Evolutionary conservation across 2,329 filamentous ascomycete genomes (phyloP), one percentile per base, ranked within the genome.

Genomic region (Aspergillus aculeatus): DNA sequence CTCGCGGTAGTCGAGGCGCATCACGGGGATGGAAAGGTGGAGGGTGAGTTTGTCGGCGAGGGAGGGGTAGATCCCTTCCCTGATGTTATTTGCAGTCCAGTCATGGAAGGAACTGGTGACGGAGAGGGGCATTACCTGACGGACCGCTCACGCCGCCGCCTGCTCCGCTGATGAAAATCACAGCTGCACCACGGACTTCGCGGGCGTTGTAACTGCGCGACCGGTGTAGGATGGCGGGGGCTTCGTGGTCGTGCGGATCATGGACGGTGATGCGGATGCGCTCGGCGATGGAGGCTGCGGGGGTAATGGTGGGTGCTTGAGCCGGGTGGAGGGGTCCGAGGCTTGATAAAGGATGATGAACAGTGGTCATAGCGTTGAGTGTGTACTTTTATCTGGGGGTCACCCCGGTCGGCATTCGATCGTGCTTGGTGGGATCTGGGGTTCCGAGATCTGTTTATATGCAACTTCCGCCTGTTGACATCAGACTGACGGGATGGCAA

Each of bases 21-120:
- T 63, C n/a, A 69, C 70, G 1, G 76, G 77, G 57, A 80, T 71
- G 29, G 71, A 73, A 5, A 69, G 58, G n/a, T 69, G 58, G 21
- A 80, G 58, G 23, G 76, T 73, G 12, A 80, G 65, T 64, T 80
- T 81, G 57, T 77, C 71, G 16, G 71, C 77, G 1, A 79, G 70
- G 0, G 73, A 74, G 5, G 79, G 70, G 62, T 80, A 80, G 50
- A 71, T 69, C 12, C 69, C 69, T 69, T n/a, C 10, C 32, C 21
- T 2, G 12, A 19, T 24, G 12, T 19, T 23, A 44, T 3, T 16
- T 31, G 16, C 26, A 29, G 52, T 14, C 16, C 10, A 24, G 41
- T 41, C 2, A 19, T 48, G 21, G 35, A 10, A 16, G 32, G 3
- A 16, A 38, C 52, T 21, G 21, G 24, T 35, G 26, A 7, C 10